phyloP scores from a whole-genome alignment of 2,329 filamentous ascomycete species.

The Phialocephala subalpina region DNA sequence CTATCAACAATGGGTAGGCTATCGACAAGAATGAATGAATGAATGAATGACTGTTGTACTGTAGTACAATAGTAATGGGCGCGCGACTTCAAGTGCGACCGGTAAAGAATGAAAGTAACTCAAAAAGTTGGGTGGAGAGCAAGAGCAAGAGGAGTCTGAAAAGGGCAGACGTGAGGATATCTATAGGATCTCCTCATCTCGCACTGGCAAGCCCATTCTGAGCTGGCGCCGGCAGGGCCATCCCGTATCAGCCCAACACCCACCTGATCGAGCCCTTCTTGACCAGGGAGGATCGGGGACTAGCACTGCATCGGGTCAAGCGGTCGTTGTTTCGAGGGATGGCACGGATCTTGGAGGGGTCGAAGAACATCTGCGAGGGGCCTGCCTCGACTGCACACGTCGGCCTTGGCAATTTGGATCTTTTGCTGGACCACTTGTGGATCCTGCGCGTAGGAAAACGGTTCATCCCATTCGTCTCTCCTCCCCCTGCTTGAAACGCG shows the following conservation, averaged over 20 bases:
- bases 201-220: neutral
- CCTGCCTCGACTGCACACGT: neutral
- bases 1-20: slow-evolving; percentile 24
- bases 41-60: slow-evolving; percentile 19
- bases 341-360: neutral
- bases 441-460: neutral
- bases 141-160: slow-evolving; percentile 11
- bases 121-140: slow-evolving; percentile 15
- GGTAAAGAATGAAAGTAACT: slow-evolving; percentile 19
- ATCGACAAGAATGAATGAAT: slow-evolving; percentile 5
- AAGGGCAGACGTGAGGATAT: slow-evolving; percentile 9
- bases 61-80: slow-evolving; percentile 20
- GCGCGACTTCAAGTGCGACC: slow-evolving; percentile 32
- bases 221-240: slow-evolving; percentile 8
- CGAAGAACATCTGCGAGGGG: neutral
- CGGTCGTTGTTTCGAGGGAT: slow-evolving; percentile 4
- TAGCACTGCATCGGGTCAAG: slow-evolving; percentile 1
- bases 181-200: slow-evolving; percentile 7
- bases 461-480: neutral
- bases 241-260: neutral
- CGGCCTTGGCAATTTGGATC: neutral
- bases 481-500: neutral
- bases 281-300: neutral
- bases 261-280: neutral
- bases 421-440: neutral